These are phyloP conservation scores for Zygotorulaspora mrakii DNA, from an alignment of 1,139 yeast species.

Conservation along the genomic window DNA sequence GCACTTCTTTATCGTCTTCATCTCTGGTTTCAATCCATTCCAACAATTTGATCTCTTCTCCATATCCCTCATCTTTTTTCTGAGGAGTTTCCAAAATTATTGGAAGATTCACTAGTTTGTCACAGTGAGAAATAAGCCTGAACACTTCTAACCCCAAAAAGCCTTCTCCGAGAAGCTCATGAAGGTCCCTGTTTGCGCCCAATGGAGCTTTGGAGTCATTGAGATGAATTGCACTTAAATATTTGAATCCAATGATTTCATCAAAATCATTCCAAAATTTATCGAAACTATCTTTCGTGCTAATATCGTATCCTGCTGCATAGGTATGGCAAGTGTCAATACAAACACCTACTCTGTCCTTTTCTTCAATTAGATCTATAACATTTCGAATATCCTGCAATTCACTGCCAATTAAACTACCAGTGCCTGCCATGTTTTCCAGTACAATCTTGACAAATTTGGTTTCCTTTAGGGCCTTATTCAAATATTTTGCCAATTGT, in stretches of 20 bases:
- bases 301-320: slow-evolving; percentile 92
- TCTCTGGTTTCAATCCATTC: slow-evolving; percentile 46
- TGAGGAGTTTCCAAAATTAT: slow-evolving; percentile 88
- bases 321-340: slow-evolving; percentile 92
- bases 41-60: slow-evolving; percentile 69
- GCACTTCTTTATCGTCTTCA: slow-evolving; percentile 56
- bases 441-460: slow-evolving; percentile 77
- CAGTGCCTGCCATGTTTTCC: slow-evolving; percentile 98
- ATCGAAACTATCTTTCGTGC: slow-evolving; percentile 52
- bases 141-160: slow-evolving; percentile 84
- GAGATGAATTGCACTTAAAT: slow-evolving; percentile 75
- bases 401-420: slow-evolving; percentile 79
- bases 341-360: slow-evolving; percentile 85
- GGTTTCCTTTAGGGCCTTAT: slow-evolving; percentile 71
- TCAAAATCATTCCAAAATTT: slow-evolving; percentile 77
- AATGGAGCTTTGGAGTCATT: slow-evolving; percentile 94
- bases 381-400: slow-evolving; percentile 73
- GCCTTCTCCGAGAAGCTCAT: slow-evolving; percentile 85
- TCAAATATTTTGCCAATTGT: slow-evolving; percentile 72
- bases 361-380: slow-evolving; percentile 71
- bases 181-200: slow-evolving; percentile 87
- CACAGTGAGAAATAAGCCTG: slow-evolving; percentile 64
- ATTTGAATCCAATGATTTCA: slow-evolving; percentile 64
- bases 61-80: slow-evolving; percentile 61
- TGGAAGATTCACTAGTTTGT: slow-evolving; percentile 62